A percentile compares a stretch with the other conserved stretches of the same genome.
These are phyloP conservation scores for Apiospora saccharicola DNA, from an alignment of 2,329 filamentous ascomycete species.

Conservation along the genomic window DNA sequence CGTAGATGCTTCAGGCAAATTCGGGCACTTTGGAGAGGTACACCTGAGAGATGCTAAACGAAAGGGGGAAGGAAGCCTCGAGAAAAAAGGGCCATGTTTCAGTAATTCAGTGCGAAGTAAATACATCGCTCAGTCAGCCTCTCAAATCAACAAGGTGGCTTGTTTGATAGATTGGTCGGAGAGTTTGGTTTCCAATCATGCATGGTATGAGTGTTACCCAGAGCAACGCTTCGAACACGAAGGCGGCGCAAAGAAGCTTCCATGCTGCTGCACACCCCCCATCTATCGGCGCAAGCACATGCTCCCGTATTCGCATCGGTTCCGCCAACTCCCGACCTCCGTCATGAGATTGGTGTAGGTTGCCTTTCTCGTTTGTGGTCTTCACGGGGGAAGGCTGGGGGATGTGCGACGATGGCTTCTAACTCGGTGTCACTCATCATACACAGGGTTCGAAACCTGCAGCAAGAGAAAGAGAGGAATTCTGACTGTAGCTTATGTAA, in stretches of 20 bases:
- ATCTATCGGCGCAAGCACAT: conserved; percentile 35
- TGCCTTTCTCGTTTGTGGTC: neutral
- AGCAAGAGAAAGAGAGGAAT: neutral
- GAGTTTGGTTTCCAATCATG: neutral
- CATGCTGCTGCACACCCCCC: conserved; percentile 37
- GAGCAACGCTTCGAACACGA: conserved; percentile 39
- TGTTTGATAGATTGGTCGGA: neutral
- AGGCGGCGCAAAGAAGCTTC: conserved; percentile 36
- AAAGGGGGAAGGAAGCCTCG: conserved; percentile 37
- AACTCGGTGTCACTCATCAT: conserved; percentile 26
- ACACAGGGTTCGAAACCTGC: neutral
- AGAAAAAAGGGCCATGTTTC: neutral
- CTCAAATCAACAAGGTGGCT: neutral
- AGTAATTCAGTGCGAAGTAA: neutral
- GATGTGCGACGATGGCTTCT: neutral
- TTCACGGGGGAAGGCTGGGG: neutral
- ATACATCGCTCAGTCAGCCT: neutral
- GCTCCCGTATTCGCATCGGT: conserved; percentile 3
- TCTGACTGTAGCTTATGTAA: neutral
- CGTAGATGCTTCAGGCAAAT: conserved; percentile 37
- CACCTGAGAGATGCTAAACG: conserved; percentile 43
- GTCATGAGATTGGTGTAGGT: conserved; percentile 19
- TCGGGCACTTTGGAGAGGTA: conserved; percentile 39
- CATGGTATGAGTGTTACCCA: conserved; percentile 29
- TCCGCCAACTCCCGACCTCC: conserved; percentile 11